Conservation (phyloP, 352 stramenopile species). For the Phytophthora europaea region DNA sequence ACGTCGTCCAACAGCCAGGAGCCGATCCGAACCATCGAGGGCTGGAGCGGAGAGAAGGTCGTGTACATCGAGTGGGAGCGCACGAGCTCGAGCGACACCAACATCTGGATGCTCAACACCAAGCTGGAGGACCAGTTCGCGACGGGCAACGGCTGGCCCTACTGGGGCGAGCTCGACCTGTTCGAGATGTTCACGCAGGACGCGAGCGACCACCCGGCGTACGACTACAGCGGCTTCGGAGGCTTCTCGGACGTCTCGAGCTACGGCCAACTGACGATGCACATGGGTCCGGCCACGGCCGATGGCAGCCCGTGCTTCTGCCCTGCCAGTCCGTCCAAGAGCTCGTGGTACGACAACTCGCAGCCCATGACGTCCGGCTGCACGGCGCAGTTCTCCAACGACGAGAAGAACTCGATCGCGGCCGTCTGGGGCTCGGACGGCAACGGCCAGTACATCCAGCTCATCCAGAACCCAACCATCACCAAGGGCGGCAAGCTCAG, state of each 20-base stretch:
- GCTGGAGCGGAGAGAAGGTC: conserved; percentile 79
- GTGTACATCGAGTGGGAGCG: conserved; percentile 80
- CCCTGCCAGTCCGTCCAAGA: conserved; percentile 56
- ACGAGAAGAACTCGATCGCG: conserved; percentile 68
- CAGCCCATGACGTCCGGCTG: conserved; percentile 74
- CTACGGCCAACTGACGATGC: conserved; percentile 81
- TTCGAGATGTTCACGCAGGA: conserved; percentile 90
- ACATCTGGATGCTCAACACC: conserved; percentile 90
- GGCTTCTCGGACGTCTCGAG: conserved; percentile 46
- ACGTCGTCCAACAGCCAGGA: conserved; percentile 59
- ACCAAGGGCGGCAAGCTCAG: conserved; percentile 68
- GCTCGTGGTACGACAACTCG: conserved; percentile 62
- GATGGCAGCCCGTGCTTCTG: conserved; percentile 68
- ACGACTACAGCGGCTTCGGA: conserved; percentile 65
- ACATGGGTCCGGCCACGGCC: conserved; percentile 63
- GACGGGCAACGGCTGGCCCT: conserved; percentile 68
- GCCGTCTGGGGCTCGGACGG: conserved; percentile 71
- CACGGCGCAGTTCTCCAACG: conserved; percentile 75
- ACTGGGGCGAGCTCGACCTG: conserved; percentile 82
- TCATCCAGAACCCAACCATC: conserved; percentile 77
- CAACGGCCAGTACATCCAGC: conserved; percentile 74
- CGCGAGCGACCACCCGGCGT: conserved; percentile 37
- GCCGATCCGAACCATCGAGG: conserved; percentile 69
- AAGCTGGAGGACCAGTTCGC: conserved; percentile 75
- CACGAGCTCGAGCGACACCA: conserved; percentile 71